These are phyloP conservation scores for Epichloe gansuensis DNA, from an alignment of 2,329 filamentous ascomycete genomes.

Conservation along the genomic window DNA sequence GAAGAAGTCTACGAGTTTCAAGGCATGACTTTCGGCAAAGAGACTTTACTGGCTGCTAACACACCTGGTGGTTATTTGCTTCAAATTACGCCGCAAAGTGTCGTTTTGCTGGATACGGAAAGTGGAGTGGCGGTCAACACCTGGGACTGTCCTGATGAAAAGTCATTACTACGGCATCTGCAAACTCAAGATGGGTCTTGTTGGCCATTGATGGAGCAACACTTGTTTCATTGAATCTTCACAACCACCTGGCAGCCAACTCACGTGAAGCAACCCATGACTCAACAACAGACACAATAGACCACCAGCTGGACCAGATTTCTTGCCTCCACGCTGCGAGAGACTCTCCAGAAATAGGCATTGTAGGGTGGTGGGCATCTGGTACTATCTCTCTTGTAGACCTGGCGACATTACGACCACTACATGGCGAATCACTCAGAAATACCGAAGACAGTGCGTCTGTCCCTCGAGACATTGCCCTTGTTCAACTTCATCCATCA, in stretches of 20 bases:
- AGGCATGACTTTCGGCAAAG: constrained; percentile 55
- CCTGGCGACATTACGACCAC: constrained; percentile 50
- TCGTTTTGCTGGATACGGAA: constrained; percentile 50
- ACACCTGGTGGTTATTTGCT: constrained; percentile 52
- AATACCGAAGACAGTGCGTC: constrained; percentile 55
- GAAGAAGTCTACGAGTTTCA: constrained; percentile 74
- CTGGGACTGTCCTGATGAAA: constrained; percentile 42
- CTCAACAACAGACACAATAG: constrained; percentile 7
- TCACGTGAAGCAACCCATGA: constrained; percentile 49
- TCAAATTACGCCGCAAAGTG: constrained; percentile 60
- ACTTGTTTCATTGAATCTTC: constrained; percentile 56
- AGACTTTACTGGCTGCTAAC: constrained; percentile 61
- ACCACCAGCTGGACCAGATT: constrained; percentile 49
- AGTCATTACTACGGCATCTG: constrained; percentile 66
- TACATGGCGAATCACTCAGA: constrained; percentile 52
- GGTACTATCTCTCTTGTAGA: constrained; percentile 66
- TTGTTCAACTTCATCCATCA: constrained; percentile 65
- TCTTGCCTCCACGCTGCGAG: constrained; percentile 71
- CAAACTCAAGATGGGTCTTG: constrained; percentile 57
- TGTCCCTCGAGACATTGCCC: constrained; percentile 68
- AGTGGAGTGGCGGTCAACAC: constrained; percentile 39
- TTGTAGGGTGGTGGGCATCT: constrained; percentile 82
- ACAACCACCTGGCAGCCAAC: constrained; percentile 42
- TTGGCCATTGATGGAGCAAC: constrained; percentile 66
- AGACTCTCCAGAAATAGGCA: constrained; percentile 51